Evolutionary conservation across 2,329 filamentous ascomycete species (phyloP).

Genomic region (Colletotrichum trifolii): DNA sequence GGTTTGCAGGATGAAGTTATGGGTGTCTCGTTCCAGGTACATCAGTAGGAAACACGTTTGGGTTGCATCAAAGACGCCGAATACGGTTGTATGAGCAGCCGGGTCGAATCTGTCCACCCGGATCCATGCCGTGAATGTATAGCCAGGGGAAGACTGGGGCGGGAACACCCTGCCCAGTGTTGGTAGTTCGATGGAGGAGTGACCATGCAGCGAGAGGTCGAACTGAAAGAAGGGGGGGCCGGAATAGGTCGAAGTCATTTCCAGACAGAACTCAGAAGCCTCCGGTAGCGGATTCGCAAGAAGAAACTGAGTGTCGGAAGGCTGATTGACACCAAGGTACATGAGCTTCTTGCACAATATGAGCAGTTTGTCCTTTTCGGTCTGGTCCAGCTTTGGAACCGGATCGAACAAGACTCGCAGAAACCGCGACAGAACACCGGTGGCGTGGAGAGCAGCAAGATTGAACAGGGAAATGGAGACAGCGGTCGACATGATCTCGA

Average conservation of each 20-base stretch:
- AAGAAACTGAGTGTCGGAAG: slow-evolving; percentile 87
- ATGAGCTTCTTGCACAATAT: slow-evolving; percentile 77
- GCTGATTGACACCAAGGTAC: slow-evolving; percentile 78
- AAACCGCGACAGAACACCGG: slow-evolving; percentile 75
- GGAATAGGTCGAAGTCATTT: slow-evolving; percentile 78
- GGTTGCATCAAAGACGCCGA: slow-evolving; percentile 91
- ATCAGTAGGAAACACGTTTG: slow-evolving; percentile 95
- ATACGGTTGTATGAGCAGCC: slow-evolving; percentile 90
- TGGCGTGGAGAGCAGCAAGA: slow-evolving; percentile 76
- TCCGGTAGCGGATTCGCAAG: slow-evolving; percentile 62
- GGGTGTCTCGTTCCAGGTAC: slow-evolving; percentile 93
- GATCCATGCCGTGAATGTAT: slow-evolving; percentile 91
- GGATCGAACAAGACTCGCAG: slow-evolving; percentile 69
- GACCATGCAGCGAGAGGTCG: slow-evolving; percentile 88
- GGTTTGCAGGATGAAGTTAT: slow-evolving; percentile 94
- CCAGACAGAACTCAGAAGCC: slow-evolving; percentile 76
- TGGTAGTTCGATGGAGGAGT: slow-evolving; percentile 88
- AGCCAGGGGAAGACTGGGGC: slow-evolving; percentile 81
- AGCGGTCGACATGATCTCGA: slow-evolving; percentile 71
- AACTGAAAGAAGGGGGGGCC: slow-evolving; percentile 91
- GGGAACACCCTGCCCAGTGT: slow-evolving; percentile 89
- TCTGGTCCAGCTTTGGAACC: slow-evolving; percentile 60
- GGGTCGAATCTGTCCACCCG: slow-evolving; percentile 88
- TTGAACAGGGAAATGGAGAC: slow-evolving; percentile 75
- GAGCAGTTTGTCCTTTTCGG: slow-evolving; percentile 70